Evolutionary conservation across 169 alveolate genomes (phyloP).

Genomic region (Plasmodium blacklocki): DNA sequence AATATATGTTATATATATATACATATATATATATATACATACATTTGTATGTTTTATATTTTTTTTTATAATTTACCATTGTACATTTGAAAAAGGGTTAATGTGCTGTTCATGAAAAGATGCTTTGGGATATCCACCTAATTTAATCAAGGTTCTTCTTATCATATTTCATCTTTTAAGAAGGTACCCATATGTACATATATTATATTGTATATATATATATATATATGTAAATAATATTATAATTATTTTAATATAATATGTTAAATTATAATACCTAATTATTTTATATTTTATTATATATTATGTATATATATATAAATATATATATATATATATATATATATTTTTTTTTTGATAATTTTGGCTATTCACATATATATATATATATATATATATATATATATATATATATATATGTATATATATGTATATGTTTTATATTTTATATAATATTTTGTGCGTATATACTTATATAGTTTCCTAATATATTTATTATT

Average conservation of each 20-base stretch:
- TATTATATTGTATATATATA: neutral
- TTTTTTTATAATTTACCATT: slow-evolving; percentile 80
- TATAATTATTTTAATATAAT: no score
- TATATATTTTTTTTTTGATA: no score
- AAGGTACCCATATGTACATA: neutral
- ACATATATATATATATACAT: neutral
- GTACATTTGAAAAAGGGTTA: slow-evolving; percentile 91
- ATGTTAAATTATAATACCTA: no score
- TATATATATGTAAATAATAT: neutral
- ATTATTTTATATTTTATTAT: neutral
- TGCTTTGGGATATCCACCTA: slow-evolving; percentile 81
- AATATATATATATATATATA: neutral
- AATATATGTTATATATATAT: neutral
- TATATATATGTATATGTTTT: no score
- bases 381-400: no score
- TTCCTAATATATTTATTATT: no score
- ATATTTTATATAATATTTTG: no score
- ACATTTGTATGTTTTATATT: neutral
- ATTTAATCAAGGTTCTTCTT: slow-evolving; percentile 23
- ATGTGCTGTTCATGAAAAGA: slow-evolving; percentile 87
- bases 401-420: no score
- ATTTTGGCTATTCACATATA: no score
- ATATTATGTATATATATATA: neutral
- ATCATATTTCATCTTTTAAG: slow-evolving; percentile 59
- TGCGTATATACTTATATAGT: no score